Base-by-base conservation (phyloP, 352 stramenopile genomes). In the Pythium brachiatum region DNA sequence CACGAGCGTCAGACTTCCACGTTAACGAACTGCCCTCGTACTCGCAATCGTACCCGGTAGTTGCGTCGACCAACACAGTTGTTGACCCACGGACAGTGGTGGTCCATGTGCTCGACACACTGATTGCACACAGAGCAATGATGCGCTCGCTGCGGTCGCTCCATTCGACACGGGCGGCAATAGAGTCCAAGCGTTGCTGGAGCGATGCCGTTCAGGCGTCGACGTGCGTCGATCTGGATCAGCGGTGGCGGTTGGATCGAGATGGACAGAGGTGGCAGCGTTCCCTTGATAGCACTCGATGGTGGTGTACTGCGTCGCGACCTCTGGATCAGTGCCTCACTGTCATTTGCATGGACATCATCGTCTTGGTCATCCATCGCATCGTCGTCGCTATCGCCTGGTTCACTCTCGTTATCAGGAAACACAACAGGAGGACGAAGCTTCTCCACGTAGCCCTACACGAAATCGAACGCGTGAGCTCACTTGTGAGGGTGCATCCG, bases 21-120 rank as follows among this genome's bases (percentile, higher is more conserved):
- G 7, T 23, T 16, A 16, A 53, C 7, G 25, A 26, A 29, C 20
- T n/a, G 3, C 15, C 7, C 12, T 2, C 29, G 26, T 23, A 34
- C 5, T 8, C 8, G 13, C 3, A 5, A 20, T 74, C 75, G 12
- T 63, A 85, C 76, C 20, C 64, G 47, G 81, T 99, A 97, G 79
- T 99, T 99, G 63, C 90, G 82, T 68, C 97, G 95, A 36, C 95
- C 97, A 26, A 99, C 89, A 69, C 95, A 99, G 78, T 99, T 99
- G 78, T 98, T 98, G 20, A 98, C 83, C 95, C 95, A 99, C 9
- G 94, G 94, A 68, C 96, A 98, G 70, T 98, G 94, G 89, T 98
- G 96, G 76, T 99, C 97, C 94, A 99, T 98, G 74, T 97, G 95
- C 61, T 96, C 88, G 31, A 98, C 87, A 56, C 93, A 98, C 57